phyloP scores from a whole-genome alignment of 2,329 filamentous ascomycete genomes.

The Volutella citrinella region DNA sequence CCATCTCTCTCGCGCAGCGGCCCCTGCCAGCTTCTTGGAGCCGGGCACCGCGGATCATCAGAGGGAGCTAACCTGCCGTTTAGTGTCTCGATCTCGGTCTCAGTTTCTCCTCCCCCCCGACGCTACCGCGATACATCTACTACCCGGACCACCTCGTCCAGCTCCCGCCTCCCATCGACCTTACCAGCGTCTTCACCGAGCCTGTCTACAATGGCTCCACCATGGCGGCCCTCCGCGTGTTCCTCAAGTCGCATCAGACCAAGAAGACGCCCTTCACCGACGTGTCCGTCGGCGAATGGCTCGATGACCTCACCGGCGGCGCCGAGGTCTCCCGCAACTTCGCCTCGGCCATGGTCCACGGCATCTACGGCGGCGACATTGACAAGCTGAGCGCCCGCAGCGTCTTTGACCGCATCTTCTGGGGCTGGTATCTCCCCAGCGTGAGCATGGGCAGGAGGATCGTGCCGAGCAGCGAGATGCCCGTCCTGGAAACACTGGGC shows the following conservation, averaged over 20 bases:
- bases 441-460: constrained; percentile 40
- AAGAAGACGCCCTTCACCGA: constrained; percentile 25
- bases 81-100: constrained; percentile 36
- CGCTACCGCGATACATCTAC: constrained; percentile 68
- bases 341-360: constrained; percentile 74
- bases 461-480: constrained; percentile 29
- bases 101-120: constrained; percentile 48
- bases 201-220: constrained; percentile 32
- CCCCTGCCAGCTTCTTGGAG: neutral
- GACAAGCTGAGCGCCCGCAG: constrained; percentile 73
- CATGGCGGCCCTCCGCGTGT: constrained; percentile 24
- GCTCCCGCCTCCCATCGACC: constrained; percentile 27
- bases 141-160: constrained; percentile 69
- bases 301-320: constrained; percentile 29
- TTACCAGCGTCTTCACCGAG: constrained; percentile 27
- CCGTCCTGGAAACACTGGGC: constrained; percentile 26
- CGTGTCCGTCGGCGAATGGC: constrained; percentile 35
- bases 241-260: constrained; percentile 18
- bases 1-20: constrained; percentile 2
- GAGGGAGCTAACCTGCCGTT: constrained; percentile 18
- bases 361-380: constrained; percentile 89
- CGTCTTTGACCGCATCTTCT: constrained; percentile 37
- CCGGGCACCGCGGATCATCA: too few relatives aligned
- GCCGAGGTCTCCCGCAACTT: constrained; percentile 63
- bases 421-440: constrained; percentile 27